Evolutionary conservation across 2,329 filamentous ascomycete species (phyloP).

Genomic region (Ramularia endophylla): DNA sequence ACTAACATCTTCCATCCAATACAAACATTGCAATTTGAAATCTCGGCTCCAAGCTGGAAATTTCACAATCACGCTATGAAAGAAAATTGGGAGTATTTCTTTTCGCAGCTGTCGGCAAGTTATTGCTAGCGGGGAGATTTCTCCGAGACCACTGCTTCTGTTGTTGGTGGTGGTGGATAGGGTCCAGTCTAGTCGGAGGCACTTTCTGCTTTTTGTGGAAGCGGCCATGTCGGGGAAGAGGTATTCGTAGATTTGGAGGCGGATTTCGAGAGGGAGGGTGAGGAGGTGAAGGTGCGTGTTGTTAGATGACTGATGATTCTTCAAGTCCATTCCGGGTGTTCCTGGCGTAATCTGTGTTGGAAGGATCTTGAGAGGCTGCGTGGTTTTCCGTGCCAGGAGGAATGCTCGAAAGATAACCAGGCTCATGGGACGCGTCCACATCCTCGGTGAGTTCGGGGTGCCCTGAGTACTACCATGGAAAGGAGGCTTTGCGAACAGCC

Average conservation of each 20-base stretch:
- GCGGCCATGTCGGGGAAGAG: conserved; percentile 8
- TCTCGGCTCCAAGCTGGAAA: conserved; percentile 15
- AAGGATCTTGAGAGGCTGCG: no score
- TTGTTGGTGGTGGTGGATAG: no score
- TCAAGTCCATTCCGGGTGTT: no score
- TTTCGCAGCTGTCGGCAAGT: conserved; percentile 4
- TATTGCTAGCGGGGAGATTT: background rate
- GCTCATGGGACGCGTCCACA: no score
- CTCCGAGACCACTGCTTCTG: no score
- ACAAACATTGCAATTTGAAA: conserved; percentile 15
- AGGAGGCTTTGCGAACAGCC: no score
- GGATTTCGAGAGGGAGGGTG: conserved; percentile 10
- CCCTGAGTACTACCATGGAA: no score
- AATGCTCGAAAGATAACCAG: no score
- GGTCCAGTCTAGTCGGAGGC: conserved; percentile 1
- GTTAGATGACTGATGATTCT: no score
- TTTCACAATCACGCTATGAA: conserved; percentile 13
- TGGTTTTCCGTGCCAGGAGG: no score
- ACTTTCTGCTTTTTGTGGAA: background rate
- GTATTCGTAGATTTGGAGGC: conserved; percentile 12
- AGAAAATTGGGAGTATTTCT: conserved; percentile 10
- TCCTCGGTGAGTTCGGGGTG: no score
- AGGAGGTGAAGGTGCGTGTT: background rate
- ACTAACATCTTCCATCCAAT: conserved; percentile 12
- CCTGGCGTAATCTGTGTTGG: no score